Conservation (phyloP, 164 flowering plant species). For the Berberis vulgaris region DNA sequence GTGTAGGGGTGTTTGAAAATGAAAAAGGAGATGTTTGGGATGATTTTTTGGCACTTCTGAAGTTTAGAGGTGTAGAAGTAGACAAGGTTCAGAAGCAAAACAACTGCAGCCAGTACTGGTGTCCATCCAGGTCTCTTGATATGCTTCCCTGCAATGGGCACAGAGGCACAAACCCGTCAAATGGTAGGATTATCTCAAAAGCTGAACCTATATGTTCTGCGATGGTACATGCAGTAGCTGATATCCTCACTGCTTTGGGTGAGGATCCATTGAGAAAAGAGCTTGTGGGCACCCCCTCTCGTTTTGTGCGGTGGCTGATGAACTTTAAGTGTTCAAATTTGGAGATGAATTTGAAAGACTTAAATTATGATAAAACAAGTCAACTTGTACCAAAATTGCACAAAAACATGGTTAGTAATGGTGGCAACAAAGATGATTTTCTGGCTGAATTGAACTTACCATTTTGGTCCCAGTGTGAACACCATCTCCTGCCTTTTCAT, state of each 20-base stretch:
- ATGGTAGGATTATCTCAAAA: conserved; percentile 17
- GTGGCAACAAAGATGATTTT: conserved; percentile 16
- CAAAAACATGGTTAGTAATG: conserved; percentile 13
- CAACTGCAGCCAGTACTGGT: conserved; percentile 40
- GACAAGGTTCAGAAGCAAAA: conserved; percentile 15
- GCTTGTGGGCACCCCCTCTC: conserved; percentile 66
- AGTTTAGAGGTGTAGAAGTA: conserved; percentile 43
- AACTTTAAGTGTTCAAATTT: conserved; percentile 49
- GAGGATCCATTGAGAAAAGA: conserved; percentile 80
- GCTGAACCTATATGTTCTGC: conserved; percentile 22
- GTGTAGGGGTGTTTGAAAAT: conserved; percentile 71
- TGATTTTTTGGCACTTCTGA: conserved; percentile 64
- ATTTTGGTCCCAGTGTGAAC: conserved; percentile 94
- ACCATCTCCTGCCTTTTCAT: conserved; percentile 90
- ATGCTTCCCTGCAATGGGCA: conserved; percentile 20
- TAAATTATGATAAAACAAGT: conserved; percentile 15
- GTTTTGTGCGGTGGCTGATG: conserved; percentile 78
- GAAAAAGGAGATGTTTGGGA: conserved; percentile 48
- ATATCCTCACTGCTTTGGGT: conserved; percentile 62
- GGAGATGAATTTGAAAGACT: conserved; percentile 54
- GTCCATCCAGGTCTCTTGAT: conserved; percentile 40
- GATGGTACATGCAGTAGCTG: conserved; percentile 57
- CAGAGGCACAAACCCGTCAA: conserved; percentile 10
- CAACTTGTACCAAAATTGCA: conserved; percentile 9
- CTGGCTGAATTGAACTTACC: conserved; percentile 56